A percentile compares a stretch with the other conserved stretches of the same genome.
These are phyloP conservation scores for Trichothecium roseum DNA, from an alignment of 2,329 filamentous ascomycete genomes.

Conservation along the genomic window DNA sequence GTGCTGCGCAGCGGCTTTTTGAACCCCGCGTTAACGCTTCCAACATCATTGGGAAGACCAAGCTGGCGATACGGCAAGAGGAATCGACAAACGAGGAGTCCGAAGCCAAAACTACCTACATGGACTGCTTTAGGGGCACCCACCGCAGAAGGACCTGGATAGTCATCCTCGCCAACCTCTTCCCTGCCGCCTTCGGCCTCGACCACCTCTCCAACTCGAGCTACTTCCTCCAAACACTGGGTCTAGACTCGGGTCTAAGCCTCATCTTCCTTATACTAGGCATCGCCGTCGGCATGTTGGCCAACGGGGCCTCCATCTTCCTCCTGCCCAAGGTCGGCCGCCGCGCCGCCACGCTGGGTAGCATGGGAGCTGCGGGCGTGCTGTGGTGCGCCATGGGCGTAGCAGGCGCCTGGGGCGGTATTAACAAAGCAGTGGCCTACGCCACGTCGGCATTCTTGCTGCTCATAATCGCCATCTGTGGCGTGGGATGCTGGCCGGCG, in stretches of 20 bases:
- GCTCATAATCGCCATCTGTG: slow-evolving; percentile 27
- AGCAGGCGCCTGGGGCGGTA: neutral
- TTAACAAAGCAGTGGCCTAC: slow-evolving; percentile 2
- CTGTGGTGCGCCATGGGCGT: slow-evolving; percentile 36
- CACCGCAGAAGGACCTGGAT: slow-evolving; percentile 28
- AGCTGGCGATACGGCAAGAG: slow-evolving; percentile 28
- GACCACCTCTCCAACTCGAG: slow-evolving; percentile 28
- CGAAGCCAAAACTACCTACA: slow-evolving; percentile 22
- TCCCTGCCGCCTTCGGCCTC: slow-evolving; percentile 32
- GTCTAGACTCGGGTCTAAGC: slow-evolving; percentile 15
- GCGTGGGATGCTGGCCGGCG: slow-evolving; percentile 29
- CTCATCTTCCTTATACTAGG: slow-evolving; percentile 36
- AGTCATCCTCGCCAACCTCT: slow-evolving; percentile 24
- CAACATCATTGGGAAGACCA: slow-evolving; percentile 9
- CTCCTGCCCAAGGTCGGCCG: slow-evolving; percentile 29
- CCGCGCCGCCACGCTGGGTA: slow-evolving; percentile 24
- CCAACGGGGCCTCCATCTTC: slow-evolving; percentile 33
- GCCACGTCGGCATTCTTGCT: slow-evolving; percentile 16
- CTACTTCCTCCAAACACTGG: slow-evolving; percentile 23
- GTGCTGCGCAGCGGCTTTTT: slow-evolving; percentile 10
- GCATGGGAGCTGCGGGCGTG: slow-evolving; percentile 17
- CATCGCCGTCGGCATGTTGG: slow-evolving; percentile 31
- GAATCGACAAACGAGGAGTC: slow-evolving; percentile 18
- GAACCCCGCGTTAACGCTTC: slow-evolving; percentile 9
- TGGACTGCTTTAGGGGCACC: slow-evolving; percentile 27